These are phyloP conservation scores for Guadua angustifolia DNA, from an alignment of 176 grass and related monocot species.

Conservation along the genomic window DNA sequence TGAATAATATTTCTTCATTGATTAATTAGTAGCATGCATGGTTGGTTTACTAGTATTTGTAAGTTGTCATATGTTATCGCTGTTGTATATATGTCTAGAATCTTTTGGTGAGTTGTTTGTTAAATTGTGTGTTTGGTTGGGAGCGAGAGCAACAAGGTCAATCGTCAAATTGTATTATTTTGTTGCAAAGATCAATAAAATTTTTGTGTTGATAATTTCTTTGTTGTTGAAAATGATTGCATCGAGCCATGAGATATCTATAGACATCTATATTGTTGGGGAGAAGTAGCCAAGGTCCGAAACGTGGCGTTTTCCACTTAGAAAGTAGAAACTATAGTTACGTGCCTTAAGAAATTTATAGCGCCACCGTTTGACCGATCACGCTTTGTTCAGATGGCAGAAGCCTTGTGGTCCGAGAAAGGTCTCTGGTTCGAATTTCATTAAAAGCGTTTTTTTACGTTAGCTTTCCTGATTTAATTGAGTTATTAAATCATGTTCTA, in stretches of 20 bases:
- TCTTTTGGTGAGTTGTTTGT: neutral
- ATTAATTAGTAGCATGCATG: neutral
- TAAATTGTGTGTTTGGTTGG: neutral
- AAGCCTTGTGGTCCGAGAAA: too few relatives aligned
- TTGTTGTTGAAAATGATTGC: neutral
- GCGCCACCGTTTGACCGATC: too few relatives aligned
- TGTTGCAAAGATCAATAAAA: neutral
- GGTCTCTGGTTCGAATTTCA: too few relatives aligned
- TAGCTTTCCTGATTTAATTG: too few relatives aligned
- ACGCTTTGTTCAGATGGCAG: too few relatives aligned
- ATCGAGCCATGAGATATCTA: neutral
- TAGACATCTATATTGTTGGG: too few relatives aligned
- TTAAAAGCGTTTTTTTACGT: too few relatives aligned
- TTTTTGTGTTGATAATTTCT: neutral
- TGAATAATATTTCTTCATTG: neutral
- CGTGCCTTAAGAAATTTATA: too few relatives aligned
- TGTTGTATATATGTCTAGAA: neutral
- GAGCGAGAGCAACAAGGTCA: neutral
- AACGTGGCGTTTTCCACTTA: too few relatives aligned
- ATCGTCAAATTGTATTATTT: neutral
- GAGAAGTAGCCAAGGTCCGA: too few relatives aligned
- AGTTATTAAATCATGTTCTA: too few relatives aligned
- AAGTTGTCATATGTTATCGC: neutral
- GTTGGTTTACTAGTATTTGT: neutral
- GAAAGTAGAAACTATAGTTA: too few relatives aligned